Evolutionary conservation across 495 filamentous ascomycete genomes (phyloP), one percentile per base, ranked within the genome.

Genomic region (Penicillium silybi): DNA sequence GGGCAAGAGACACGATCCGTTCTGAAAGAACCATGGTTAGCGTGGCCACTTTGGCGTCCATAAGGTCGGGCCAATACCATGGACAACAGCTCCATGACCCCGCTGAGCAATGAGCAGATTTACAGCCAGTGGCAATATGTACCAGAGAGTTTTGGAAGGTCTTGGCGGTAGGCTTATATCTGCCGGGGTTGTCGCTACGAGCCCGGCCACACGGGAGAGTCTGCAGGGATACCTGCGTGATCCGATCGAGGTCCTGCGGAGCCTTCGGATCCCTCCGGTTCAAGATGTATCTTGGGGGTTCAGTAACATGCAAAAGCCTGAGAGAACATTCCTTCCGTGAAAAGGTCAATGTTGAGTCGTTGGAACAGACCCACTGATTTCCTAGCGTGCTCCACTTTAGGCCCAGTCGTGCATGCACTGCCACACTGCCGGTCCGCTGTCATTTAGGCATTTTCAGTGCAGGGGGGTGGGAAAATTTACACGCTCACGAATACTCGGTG

Each of bases 401-500:
- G 46, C 41, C 57, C 63, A 59, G 60, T 62, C 56, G 41, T 72
- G 69, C 71, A 71, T 72, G 71, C 71, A 74, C 71, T 74, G 71
- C 71, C 71, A 74, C 71, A 71, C 51, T 72, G 64, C 18, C 53
- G 59, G 54, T 53, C 59, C 57, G 59, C 64, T 70, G 67, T 70
- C 70, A 70, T 61, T 66, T 65, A 54, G 56, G 56, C 57, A 54
- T 50, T 57, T 58, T 37, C n/a, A 32, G 18, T 15, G 22, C 3
- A 23, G 23, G 17, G 39, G 18, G 37, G 25, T 25, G 18, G 37
- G 23, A 37, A 35, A 48, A 10, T 10, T 11, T 2, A n/a, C 17
- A 26, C n/a, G 2, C 1, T 48, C 29, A 32, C 9, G 11, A 11
- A 15, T 27, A n/a, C 25, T n/a, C 18, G 43, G 16, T 15, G 20